Percentiles rank a stretch among this genome's conserved stretches.
Conservation (phyloP, 2,329 filamentous ascomycete genomes). For the Fusarium nematophilum region DNA sequence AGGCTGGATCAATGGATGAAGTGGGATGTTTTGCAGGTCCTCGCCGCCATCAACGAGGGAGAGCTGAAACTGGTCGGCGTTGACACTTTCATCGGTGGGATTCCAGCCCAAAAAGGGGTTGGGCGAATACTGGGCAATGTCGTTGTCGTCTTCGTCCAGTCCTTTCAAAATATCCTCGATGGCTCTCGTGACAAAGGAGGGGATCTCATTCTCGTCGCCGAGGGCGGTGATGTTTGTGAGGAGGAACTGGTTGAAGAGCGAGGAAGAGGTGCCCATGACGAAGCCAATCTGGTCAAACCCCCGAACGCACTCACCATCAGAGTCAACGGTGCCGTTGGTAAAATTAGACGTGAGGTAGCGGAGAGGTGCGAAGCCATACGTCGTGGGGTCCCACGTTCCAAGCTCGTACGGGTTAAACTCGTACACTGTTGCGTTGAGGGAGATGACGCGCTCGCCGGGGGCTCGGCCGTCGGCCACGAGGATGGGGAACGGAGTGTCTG, state of each 20-base stretch:
- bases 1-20: conserved; percentile 69
- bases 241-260: conserved; percentile 77
- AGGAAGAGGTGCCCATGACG: conserved; percentile 82
- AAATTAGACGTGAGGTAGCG: conserved; percentile 69
- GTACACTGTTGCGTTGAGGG: conserved; percentile 68
- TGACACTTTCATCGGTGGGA: conserved; percentile 51
- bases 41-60: conserved; percentile 84
- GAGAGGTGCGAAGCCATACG: conserved; percentile 68
- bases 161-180: conserved; percentile 60
- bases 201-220: conserved; percentile 50
- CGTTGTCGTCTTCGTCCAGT: conserved; percentile 71
- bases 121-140: conserved; percentile 76
- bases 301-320: conserved; percentile 57
- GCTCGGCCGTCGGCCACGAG: conserved; percentile 59
- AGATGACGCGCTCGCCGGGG: conserved; percentile 55
- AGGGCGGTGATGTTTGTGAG: conserved; percentile 63
- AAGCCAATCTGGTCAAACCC: conserved; percentile 84
- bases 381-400: conserved; percentile 69
- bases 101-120: conserved; percentile 69
- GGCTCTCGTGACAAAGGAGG: conserved; percentile 53
- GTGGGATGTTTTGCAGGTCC: conserved; percentile 81
- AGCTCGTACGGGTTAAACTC: conserved; percentile 75
- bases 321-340: conserved; percentile 55
- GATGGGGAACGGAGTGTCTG: conserved; percentile 59
- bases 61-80: conserved; percentile 60